Evolutionary conservation across 1,284 basidiomycete genomes (phyloP).

Genomic region (Xanthoconium separans): DNA sequence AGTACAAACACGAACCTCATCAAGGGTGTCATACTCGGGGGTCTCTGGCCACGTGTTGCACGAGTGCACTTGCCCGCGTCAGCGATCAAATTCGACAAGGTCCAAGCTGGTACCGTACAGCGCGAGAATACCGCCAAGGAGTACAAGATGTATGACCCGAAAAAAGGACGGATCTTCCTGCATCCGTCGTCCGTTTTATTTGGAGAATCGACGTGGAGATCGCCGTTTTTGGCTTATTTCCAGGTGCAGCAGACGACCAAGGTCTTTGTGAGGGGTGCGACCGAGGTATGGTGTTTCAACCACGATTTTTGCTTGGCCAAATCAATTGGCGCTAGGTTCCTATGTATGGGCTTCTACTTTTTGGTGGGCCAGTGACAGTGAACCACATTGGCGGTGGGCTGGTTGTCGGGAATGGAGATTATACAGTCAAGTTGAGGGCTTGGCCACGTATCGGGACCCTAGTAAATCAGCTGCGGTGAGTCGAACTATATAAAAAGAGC

Average conservation of each 20-base stretch:
- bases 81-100: constrained; percentile 78
- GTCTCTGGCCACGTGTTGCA: constrained; percentile 79
- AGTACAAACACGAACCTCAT: constrained; percentile 68
- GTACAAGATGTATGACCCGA: constrained; percentile 74
- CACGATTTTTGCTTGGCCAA: background rate
- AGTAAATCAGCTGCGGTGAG: constrained; percentile 82
- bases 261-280: constrained; percentile 85
- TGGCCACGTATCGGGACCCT: constrained; percentile 89
- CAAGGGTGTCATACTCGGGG: constrained; percentile 81
- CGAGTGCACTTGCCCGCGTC: constrained; percentile 73
- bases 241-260: constrained; percentile 83
- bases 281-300: constrained; percentile 57
- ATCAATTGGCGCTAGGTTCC: constrained; percentile 55
- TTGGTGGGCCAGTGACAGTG: constrained; percentile 79
- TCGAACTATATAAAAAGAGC: background rate
- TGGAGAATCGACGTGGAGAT: constrained; percentile 67
- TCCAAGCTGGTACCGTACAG: constrained; percentile 77
- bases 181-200: constrained; percentile 89
- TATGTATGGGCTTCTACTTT: constrained; percentile 79
- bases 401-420: constrained; percentile 55
- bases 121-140: constrained; percentile 82
- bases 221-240: constrained; percentile 83
- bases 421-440: constrained; percentile 68
- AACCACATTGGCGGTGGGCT: constrained; percentile 80
- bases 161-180: constrained; percentile 66